Base-by-base conservation (phyloP, 2,329 filamentous ascomycete species). In the Chaetomiaceae sp. region DNA sequence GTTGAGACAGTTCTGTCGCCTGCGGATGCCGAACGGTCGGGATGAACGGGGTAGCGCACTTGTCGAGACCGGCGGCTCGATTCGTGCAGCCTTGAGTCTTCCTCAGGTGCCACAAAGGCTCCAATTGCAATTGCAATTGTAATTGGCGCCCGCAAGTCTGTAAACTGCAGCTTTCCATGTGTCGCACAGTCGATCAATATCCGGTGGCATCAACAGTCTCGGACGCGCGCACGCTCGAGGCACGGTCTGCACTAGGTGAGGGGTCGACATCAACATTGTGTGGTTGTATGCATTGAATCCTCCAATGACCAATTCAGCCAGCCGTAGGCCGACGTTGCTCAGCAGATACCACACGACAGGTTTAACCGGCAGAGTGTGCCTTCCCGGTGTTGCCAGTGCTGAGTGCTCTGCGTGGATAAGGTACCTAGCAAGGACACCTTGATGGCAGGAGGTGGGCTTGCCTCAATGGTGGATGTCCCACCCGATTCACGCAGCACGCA, bases 111-210 rank as follows among this genome's bases (percentile, higher is more conserved):
- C n/a, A n/a, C n/a, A n/a, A 29, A 11, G 11, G 20, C 46, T 31
- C 20, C 25, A 40, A 33, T 29, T 38, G 29, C 36, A 50, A 42
- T 46, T 6, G 14, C 15, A 29, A 20, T 9, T 39, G 17, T 29
- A 33, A 45, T 46, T 50, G 45, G 44, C 51, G 29, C 44, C 31
- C 23, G 44, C 29, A 29, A 25, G 17, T 25, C 7, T 7, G 8
- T 25, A 17, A 17, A 17, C 36, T 11, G 25, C 29, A 6, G 38
- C n/a, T 31, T 22, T 17, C 44, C 29, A 48, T 43, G 29, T 44
- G 29, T 36, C 15, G 25, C 23, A n/a, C 25, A 17, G 46, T 36
- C 36, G 53, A 55, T 51, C 37, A 29, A 38, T 38, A n/a, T n/a
- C n/a, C n/a, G n/a, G n/a, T n/a, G 42, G 20, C 31, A 47, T 29